Percentiles rank a stretch among this genome's conserved stretches.
These are phyloP conservation scores for Remersonia thermophila DNA, from an alignment of 2,329 filamentous ascomycete species.

Conservation along the genomic window DNA sequence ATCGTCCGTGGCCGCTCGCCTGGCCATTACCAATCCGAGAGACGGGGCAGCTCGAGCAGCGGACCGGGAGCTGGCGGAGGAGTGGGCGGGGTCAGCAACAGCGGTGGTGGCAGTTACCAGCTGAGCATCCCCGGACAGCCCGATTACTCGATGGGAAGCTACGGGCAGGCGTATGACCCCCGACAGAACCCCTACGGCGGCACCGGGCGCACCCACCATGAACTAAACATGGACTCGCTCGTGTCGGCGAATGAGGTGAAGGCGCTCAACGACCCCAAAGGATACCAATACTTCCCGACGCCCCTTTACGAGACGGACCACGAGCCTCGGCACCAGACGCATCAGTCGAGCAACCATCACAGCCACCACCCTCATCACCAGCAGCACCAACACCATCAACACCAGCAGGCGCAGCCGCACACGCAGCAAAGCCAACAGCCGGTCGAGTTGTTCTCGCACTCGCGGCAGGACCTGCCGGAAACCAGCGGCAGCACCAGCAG, in stretches of 20 bases:
- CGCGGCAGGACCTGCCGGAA: constrained; percentile 20
- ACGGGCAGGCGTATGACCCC: constrained; percentile 28
- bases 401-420: too few relatives aligned
- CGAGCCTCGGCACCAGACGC: constrained; percentile 25
- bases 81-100: constrained; percentile 38
- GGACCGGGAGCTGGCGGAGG: constrained; percentile 54
- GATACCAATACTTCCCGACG: constrained; percentile 43
- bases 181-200: constrained; percentile 30
- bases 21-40: constrained; percentile 64
- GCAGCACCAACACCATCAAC: neutral
- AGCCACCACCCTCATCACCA: constrained; percentile 10
- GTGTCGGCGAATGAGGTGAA: constrained; percentile 41
- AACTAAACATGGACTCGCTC: constrained; percentile 38
- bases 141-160: constrained; percentile 23
- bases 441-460: constrained; percentile 38
- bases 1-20: constrained; percentile 78
- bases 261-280: constrained; percentile 34
- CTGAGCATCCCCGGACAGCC: constrained; percentile 22
- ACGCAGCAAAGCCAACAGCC: constrained; percentile 16
- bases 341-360: neutral
- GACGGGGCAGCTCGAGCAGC: constrained; percentile 56
- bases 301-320: constrained; percentile 36
- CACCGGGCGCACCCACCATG: constrained; percentile 32
- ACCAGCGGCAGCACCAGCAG: constrained; percentile 21
- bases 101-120: constrained; percentile 20